Evolutionary conservation across 2,329 filamentous ascomycete species (phyloP).

Genomic region (Nothophoma quercina): DNA sequence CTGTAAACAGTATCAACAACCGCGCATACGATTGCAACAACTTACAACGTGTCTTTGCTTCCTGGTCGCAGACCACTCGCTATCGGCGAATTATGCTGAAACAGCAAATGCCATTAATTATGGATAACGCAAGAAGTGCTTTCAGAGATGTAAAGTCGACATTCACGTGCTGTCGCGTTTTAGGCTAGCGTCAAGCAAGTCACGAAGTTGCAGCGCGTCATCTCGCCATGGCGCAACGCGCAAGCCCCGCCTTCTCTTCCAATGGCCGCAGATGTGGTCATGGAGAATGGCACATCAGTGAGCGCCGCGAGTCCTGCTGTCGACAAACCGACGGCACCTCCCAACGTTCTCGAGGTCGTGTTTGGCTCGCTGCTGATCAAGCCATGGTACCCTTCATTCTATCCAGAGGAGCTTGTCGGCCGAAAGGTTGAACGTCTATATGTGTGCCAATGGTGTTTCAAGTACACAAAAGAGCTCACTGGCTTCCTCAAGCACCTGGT

Average conservation of each 20-base stretch:
- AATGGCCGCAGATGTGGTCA: constrained; percentile 20
- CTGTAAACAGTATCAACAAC: too few relatives aligned
- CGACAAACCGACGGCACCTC: constrained; percentile 46
- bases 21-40: too few relatives aligned
- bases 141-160: too few relatives aligned
- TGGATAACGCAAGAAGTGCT: too few relatives aligned
- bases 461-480: constrained; percentile 73
- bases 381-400: constrained; percentile 93
- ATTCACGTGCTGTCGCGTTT: constrained; percentile 11
- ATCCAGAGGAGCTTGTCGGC: constrained; percentile 69
- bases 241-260: constrained; percentile 3
- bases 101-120: too few relatives aligned
- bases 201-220: constrained; percentile 8
- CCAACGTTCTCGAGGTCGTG: constrained; percentile 87
- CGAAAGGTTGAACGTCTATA: constrained; percentile 67
- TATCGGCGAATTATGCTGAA: too few relatives aligned
- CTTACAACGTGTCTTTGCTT: too few relatives aligned
- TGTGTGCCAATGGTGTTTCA: constrained; percentile 93
- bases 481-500: constrained; percentile 56
- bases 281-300: constrained; percentile 15
- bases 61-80: too few relatives aligned
- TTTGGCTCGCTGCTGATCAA: constrained; percentile 84
- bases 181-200: constrained; percentile 3
- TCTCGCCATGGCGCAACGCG: constrained; percentile 1
- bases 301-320: constrained; percentile 6